Percentiles rank a stretch among this genome's conserved stretches.
Conservation (phyloP, 1,284 basidiomycete genomes). For the Wolfiporia cocos region DNA sequence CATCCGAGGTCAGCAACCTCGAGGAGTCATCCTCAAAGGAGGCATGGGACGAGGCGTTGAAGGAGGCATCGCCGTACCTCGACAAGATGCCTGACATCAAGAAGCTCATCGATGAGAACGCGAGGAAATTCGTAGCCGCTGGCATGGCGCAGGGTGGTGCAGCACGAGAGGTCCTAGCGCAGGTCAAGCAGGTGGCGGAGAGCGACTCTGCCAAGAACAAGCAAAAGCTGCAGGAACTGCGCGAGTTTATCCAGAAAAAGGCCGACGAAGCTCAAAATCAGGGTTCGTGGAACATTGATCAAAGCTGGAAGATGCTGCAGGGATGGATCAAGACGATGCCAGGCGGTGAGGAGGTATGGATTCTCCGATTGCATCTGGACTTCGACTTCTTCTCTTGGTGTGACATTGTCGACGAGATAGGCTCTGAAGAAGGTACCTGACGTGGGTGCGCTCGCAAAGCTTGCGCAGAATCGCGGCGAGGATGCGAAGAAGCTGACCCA, state of each 20-base stretch:
- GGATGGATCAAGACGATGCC: constrained; percentile 23
- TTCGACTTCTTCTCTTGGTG: too few species aligned
- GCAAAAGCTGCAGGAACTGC: constrained; percentile 26
- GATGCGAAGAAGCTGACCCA: constrained; percentile 29
- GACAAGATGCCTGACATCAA: constrained; percentile 27
- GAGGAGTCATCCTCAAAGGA: constrained; percentile 21
- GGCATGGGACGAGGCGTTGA: constrained; percentile 25
- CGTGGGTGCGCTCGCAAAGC: constrained; percentile 22
- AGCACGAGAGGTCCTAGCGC: constrained; percentile 23
- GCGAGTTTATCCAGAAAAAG: constrained; percentile 23
- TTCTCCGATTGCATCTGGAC: too few species aligned
- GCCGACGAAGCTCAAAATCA: constrained; percentile 21
- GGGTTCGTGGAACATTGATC: constrained; percentile 2
- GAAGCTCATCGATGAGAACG: constrained; percentile 20
- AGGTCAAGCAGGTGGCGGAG: constrained; percentile 22
- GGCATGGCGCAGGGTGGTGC: constrained; percentile 16
- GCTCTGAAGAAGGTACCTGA: constrained; percentile 26
- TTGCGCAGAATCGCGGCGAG: constrained; percentile 24
- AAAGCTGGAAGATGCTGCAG: constrained; percentile 17
- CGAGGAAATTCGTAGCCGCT: constrained; percentile 18
- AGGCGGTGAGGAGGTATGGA: constrained; percentile 25
- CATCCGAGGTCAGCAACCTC: constrained; percentile 21
- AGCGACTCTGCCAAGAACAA: constrained; percentile 20
- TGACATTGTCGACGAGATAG: too few species aligned
- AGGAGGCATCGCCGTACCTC: constrained; percentile 24